These are phyloP conservation scores for Bertia moriformis DNA, from an alignment of 2,329 filamentous ascomycete genomes.

Conservation along the genomic window DNA sequence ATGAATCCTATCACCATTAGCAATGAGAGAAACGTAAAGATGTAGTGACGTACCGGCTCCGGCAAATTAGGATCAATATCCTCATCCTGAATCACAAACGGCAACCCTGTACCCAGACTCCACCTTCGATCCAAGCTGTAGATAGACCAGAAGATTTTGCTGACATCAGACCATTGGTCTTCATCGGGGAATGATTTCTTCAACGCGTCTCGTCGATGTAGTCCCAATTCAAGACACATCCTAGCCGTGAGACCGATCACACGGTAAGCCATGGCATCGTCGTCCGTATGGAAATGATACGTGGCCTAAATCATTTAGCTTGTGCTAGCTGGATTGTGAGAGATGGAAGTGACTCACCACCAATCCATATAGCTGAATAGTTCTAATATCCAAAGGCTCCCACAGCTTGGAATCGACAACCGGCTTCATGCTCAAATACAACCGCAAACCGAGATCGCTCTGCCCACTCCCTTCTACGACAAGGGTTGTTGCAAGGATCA, in stretches of 20 bases:
- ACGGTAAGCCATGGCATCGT: constrained; percentile 52
- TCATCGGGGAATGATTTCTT: constrained; percentile 38
- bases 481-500: constrained; percentile 42
- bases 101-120: constrained; percentile 57
- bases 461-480: constrained; percentile 42
- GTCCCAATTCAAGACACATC: constrained; percentile 46
- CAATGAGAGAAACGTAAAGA: constrained; percentile 6
- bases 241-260: constrained; percentile 49
- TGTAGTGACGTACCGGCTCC: constrained; percentile 35
- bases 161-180: constrained; percentile 35
- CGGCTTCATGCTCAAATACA: constrained; percentile 41
- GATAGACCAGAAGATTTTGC: constrained; percentile 52
- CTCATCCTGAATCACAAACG: constrained; percentile 53
- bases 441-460: constrained; percentile 37
- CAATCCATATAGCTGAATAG: constrained; percentile 37
- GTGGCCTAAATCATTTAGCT: constrained; percentile 31
- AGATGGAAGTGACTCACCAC: constrained; percentile 19
- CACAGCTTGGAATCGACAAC: constrained; percentile 26
- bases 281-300: constrained; percentile 54
- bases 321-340: neutral
- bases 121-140: constrained; percentile 55
- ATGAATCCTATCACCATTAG: constrained; percentile 4
- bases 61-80: constrained; percentile 52
- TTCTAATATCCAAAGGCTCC: constrained; percentile 37
- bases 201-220: constrained; percentile 51